A percentile compares a stretch with the other conserved stretches of the same genome.
These are phyloP conservation scores for Uronychia binucleata DNA, from an alignment of 73 alveolate species.

Conservation along the genomic window DNA sequence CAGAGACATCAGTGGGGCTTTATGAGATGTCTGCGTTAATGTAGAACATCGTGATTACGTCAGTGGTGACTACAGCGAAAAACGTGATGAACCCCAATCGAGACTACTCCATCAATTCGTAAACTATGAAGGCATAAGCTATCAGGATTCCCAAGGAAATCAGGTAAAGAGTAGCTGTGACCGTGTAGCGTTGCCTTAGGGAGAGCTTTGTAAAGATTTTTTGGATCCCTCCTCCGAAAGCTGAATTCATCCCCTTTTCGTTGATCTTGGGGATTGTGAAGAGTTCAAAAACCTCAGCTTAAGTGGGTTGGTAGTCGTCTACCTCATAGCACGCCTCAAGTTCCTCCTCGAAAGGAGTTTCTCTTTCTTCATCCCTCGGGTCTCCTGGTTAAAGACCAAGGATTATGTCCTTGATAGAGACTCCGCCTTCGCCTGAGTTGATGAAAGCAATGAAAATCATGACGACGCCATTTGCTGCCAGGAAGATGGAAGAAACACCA, in stretches of 20 bases:
- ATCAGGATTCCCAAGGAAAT: conserved; percentile 46
- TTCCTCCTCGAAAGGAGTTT: conserved; percentile 41
- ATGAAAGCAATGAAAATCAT: conserved; percentile 40
- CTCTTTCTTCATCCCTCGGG: conserved; percentile 33
- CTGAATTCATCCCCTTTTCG: conserved; percentile 7
- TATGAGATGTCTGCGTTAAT: conserved; percentile 24
- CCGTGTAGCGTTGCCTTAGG: not conserved
- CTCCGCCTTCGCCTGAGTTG: conserved; percentile 28
- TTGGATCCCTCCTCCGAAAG: conserved; percentile 61
- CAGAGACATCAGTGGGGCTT: conserved; percentile 36
- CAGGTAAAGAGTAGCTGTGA: conserved; percentile 18
- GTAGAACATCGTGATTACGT: conserved; percentile 41
- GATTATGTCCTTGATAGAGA: conserved; percentile 38
- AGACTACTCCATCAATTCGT: conserved; percentile 3
- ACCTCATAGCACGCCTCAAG: conserved; percentile 24
- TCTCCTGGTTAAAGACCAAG: conserved; percentile 26
- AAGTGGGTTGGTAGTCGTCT: conserved; percentile 37
- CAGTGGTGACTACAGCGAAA: conserved; percentile 53
- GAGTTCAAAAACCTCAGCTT: conserved; percentile 46
- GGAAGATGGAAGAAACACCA: conserved; percentile 59
- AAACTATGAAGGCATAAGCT: conserved; percentile 35
- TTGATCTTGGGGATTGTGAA: conserved; percentile 45
- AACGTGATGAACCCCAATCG: conserved; percentile 29
- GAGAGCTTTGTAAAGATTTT: conserved; percentile 15
- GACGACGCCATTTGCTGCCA: conserved; percentile 54